phyloP scores from a whole-genome alignment of 352 stramenopile genomes.

The Paralagenidium karlingii region DNA sequence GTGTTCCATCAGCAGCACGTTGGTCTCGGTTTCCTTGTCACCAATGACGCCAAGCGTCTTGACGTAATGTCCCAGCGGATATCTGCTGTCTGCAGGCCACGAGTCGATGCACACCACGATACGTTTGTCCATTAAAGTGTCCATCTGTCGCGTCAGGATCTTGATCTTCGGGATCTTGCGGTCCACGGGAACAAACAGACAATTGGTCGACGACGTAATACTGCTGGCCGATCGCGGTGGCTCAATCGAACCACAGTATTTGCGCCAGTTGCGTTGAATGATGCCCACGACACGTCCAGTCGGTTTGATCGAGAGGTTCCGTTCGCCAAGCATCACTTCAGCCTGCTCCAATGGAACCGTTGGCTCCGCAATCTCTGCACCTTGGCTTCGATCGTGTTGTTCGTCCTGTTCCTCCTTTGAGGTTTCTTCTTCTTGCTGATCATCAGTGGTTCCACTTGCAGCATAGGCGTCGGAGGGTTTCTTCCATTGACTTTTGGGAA shows the following conservation, averaged over 20 bases:
- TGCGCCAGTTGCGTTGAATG: constrained; percentile 89
- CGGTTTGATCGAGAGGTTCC: constrained; percentile 34
- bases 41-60: constrained; percentile 91
- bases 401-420: constrained; percentile 12
- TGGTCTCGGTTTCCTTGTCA: constrained; percentile 94
- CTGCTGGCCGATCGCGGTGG: constrained; percentile 31
- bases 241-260: constrained; percentile 91
- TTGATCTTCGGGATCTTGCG: constrained; percentile 90
- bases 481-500: constrained; percentile 76
- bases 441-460: constrained; percentile 19
- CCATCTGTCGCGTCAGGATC: constrained; percentile 87
- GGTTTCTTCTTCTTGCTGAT: constrained; percentile 25
- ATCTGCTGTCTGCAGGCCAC: constrained; percentile 84
- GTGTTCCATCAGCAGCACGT: constrained; percentile 94
- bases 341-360: constrained; percentile 53
- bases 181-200: constrained; percentile 77
- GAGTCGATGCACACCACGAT: constrained; percentile 93
- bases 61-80: constrained; percentile 94
- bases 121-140: constrained; percentile 87
- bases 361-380: constrained; percentile 32
- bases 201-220: constrained; percentile 32
- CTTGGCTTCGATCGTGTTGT: constrained; percentile 11
- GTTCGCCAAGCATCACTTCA: constrained; percentile 37
- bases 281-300: constrained; percentile 81
- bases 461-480: constrained; percentile 59